Base-by-base conservation (phyloP, 257 asterid species). In the Anisodus tanguticus region DNA sequence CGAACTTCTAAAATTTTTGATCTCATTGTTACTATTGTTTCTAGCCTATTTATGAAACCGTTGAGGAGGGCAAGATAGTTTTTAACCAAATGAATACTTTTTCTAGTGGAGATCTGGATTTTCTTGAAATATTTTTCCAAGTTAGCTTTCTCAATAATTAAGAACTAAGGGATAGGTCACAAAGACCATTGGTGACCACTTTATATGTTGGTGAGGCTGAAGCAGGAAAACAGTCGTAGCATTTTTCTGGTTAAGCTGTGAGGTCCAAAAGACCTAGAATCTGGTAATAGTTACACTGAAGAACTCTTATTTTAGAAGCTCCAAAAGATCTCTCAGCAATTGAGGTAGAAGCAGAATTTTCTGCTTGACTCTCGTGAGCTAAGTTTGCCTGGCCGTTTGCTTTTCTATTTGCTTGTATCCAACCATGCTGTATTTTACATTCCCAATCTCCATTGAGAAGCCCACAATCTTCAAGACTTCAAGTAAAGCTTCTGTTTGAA, bases 401-500 rank as follows among this genome's bases (percentile, higher is more conserved):
- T 71, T 57, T 57, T 43, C 79, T 5, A 15, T 45, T 71, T 71
- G 57, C 79, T 4, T 71, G 57, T n/a, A n/a, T 43, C 79, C 45
- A 9, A 9, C 57, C 37, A 71, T 13, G 57, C 2, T 17, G 37
- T 71, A 43, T 71, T 69, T 69, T 17, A 45, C 57, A 71, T 71
- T 71, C 79, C 35, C 37, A 2, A 5, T 43, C 31, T 71, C 39
- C 45, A 71, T 71, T 43, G 79, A 71, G 57, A 71, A 37, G 9
- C 9, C 79, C 79, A 45, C 39, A 17, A 17, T 71, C 79, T n/a
- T 69, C 31, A 69, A 69, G 77, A 69, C 77, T 69, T 45, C 58
- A 71, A 71, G 79, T 45, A 71, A 70, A 71, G 39, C 58, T n/a
- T 49, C 79, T 2, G 16, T 71, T 71, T n/a, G 58, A 45, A 71